A percentile compares a stretch with the other conserved stretches of the same genome.
phyloP scores from a whole-genome alignment of 1,284 basidiomycete genomes.

The Irpex sp. region DNA sequence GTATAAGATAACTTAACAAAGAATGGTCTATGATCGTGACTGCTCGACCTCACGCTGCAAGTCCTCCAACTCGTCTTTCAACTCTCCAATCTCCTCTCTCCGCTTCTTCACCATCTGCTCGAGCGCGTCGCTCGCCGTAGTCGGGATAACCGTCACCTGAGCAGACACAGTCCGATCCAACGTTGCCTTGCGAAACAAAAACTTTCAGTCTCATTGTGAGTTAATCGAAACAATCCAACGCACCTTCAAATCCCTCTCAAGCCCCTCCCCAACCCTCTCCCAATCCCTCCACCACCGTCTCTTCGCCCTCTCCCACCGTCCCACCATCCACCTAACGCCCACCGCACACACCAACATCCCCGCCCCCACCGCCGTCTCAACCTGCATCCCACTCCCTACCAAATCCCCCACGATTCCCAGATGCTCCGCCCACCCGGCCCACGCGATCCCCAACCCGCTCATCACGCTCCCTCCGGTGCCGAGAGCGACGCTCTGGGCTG shows the following conservation, averaged over 20 bases:
- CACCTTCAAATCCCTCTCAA: constrained; percentile 73
- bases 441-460: constrained; percentile 39
- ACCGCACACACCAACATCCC: constrained; percentile 52
- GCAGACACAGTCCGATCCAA: constrained; percentile 46
- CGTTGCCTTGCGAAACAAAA: too few species aligned
- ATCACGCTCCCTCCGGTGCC: constrained; percentile 45
- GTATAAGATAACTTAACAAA: not conserved
- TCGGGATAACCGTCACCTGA: constrained; percentile 33
- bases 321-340: constrained; percentile 65
- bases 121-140: constrained; percentile 35
- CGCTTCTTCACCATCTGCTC: constrained; percentile 36
- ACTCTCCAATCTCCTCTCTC: constrained; percentile 40
- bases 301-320: constrained; percentile 72
- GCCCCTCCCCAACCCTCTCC: constrained; percentile 62
- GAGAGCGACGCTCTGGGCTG: constrained; percentile 62
- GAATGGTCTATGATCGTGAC: not conserved
- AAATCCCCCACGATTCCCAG: constrained; percentile 34
- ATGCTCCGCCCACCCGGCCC: constrained; percentile 54
- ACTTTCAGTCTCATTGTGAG: too few species aligned
- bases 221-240: constrained; percentile 15
- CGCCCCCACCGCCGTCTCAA: constrained; percentile 57
- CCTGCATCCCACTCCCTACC: constrained; percentile 40
- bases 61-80: constrained; percentile 36
- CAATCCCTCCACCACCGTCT: constrained; percentile 73
- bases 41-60: not conserved